phyloP scores from a whole-genome alignment of 306 rosid species.

The Rubus parviflorus region DNA sequence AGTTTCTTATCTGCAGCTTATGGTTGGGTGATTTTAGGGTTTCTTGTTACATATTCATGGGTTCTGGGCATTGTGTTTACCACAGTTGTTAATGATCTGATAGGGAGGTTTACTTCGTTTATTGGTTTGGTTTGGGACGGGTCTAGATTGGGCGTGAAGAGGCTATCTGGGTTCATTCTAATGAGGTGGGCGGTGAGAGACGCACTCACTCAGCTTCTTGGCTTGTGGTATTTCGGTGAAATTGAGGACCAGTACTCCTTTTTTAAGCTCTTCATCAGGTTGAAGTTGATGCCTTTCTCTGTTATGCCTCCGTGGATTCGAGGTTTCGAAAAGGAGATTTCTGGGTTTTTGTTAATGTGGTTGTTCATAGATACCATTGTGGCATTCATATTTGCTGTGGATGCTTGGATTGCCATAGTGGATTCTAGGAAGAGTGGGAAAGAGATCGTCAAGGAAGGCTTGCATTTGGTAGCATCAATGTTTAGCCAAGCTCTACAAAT shows the following conservation, averaged over 20 bases:
- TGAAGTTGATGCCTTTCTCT: conserved; percentile 95
- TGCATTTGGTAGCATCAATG: conserved; percentile 73
- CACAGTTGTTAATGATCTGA: conserved; percentile 63
- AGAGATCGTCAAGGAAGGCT: conserved; percentile 92
- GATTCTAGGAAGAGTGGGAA: conserved; percentile 85
- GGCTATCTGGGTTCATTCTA: conserved; percentile 87
- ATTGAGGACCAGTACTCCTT: conserved; percentile 95
- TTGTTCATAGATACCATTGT: conserved; percentile 67
- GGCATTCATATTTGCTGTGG: conserved; percentile 77
- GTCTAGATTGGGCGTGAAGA: conserved; percentile 80
- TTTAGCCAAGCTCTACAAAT: conserved; percentile 71
- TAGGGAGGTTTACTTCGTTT: conserved; percentile 67
- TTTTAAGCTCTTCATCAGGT: conserved; percentile 87
- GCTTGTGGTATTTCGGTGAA: conserved; percentile 93
- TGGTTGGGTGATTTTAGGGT: conserved; percentile 83
- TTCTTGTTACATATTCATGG: conserved; percentile 82
- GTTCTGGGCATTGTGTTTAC: conserved; percentile 80
- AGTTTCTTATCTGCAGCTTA: conserved; percentile 71
- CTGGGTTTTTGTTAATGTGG: conserved; percentile 82
- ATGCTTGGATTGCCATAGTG: conserved; percentile 92
- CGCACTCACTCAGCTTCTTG: conserved; percentile 91
- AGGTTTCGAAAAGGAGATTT: conserved; percentile 81
- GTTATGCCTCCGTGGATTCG: conserved; percentile 87
- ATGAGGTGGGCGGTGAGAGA: conserved; percentile 99
- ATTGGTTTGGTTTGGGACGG: conserved; percentile 77